Conservation (phyloP, 306 rosid genomes). For the Malus asiatica region DNA sequence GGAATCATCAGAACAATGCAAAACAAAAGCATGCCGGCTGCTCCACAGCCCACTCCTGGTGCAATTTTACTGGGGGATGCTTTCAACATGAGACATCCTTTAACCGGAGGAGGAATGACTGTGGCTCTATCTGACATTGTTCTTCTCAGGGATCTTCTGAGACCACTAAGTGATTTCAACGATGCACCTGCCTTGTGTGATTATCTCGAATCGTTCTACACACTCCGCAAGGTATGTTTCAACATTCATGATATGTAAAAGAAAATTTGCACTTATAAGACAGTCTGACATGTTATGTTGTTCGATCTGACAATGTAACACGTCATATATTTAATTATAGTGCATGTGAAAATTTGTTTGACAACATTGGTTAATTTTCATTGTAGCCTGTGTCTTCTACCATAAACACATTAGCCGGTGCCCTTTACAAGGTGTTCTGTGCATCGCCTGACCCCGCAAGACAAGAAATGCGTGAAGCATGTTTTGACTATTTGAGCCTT, state of each 20-base stretch:
- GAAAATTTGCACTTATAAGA: not conserved
- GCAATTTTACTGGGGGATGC: constrained; percentile 79
- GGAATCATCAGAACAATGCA: constrained; percentile 73
- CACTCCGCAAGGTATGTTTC: constrained; percentile 50
- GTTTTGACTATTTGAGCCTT: constrained; percentile 73
- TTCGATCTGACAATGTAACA: not conserved
- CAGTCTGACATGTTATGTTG: not conserved
- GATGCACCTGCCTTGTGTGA: constrained; percentile 47
- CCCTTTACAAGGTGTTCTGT: constrained; percentile 71
- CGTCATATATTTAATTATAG: too few relatives aligned
- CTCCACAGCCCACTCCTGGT: constrained; percentile 56
- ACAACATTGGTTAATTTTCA: not conserved
- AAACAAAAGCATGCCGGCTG: constrained; percentile 71
- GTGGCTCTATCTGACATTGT: constrained; percentile 74
- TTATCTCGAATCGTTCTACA: constrained; percentile 80
- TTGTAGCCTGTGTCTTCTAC: constrained; percentile 83
- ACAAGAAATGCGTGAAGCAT: constrained; percentile 64
- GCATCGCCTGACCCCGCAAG: constrained; percentile 70
- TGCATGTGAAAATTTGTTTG: not conserved
- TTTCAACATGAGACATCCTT: constrained; percentile 84
- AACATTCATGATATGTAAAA: too few relatives aligned
- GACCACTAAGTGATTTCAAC: constrained; percentile 46
- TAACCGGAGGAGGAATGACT: constrained; percentile 93
- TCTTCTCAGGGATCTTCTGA: constrained; percentile 54
- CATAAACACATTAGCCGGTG: constrained; percentile 78